Evolutionary conservation across 495 filamentous ascomycete genomes (phyloP).

Genomic region (Penicillium desertorum): DNA sequence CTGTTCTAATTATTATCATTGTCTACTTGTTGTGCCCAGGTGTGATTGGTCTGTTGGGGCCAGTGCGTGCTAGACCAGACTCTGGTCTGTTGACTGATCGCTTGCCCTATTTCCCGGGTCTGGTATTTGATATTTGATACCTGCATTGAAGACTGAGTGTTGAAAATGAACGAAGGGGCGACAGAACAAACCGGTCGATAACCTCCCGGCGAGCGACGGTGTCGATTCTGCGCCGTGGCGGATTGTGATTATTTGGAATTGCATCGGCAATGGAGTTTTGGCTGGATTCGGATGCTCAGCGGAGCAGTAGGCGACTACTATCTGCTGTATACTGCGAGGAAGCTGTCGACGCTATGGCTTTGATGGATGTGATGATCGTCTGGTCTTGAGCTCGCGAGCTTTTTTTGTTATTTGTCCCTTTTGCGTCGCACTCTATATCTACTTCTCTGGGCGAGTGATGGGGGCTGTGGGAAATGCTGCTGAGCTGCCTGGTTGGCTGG

Average conservation of each 20-base stretch:
- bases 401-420: background rate
- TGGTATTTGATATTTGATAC: background rate
- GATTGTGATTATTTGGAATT: background rate
- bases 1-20: conserved; percentile 52
- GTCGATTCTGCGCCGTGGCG: background rate
- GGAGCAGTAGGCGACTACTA: background rate
- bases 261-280: conserved; percentile 6
- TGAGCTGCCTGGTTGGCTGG: conserved; percentile 1
- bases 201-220: background rate
- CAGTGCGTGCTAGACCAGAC: background rate
- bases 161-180: background rate
- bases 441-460: background rate
- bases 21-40: conserved; percentile 1
- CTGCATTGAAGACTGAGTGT: background rate
- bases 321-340: background rate
- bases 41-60: conserved; percentile 3
- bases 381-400: background rate
- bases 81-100: background rate
- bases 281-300: conserved; percentile 1
- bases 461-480: conserved; percentile 3
- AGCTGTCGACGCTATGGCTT: background rate
- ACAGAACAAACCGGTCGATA: background rate
- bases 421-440: background rate
- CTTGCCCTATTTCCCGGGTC: background rate
- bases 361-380: background rate